A percentile compares a stretch with the other conserved stretches of the same genome.
phyloP scores from a whole-genome alignment of 345 rosid genomes.

The Salix caprea region DNA sequence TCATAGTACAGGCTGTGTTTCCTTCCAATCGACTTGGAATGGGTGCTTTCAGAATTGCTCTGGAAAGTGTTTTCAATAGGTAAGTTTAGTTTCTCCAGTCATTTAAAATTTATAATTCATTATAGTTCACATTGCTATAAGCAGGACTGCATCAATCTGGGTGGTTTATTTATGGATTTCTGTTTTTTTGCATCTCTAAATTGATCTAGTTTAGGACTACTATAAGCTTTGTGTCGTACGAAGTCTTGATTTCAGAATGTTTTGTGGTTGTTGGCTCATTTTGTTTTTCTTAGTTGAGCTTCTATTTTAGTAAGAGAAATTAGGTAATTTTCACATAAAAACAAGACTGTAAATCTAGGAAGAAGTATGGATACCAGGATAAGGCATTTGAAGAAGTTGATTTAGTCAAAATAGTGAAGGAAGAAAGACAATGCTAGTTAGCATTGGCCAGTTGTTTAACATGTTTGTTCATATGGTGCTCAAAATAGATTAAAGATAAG shows the following conservation, averaged over 20 bases:
- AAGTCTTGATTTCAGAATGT: not conserved
- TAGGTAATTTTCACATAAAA: not conserved
- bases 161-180: not conserved
- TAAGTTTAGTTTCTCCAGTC: constrained; percentile 3
- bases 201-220: not conserved
- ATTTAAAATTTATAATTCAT: not conserved
- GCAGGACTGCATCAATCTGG: not conserved
- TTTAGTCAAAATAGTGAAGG: not conserved
- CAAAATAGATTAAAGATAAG: not conserved
- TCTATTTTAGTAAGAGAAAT: not conserved
- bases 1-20: constrained; percentile 37
- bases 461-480: not conserved
- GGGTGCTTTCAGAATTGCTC: constrained; percentile 51
- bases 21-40: constrained; percentile 41
- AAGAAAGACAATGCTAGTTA: not conserved
- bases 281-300: not conserved
- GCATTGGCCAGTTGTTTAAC: not conserved
- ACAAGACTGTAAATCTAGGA: not conserved
- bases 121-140: not conserved
- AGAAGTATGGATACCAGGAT: not conserved
- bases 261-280: not conserved
- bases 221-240: not conserved
- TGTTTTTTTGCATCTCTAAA: not conserved
- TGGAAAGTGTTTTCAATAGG: constrained; percentile 47
- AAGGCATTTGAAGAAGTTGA: not conserved